Conservation (phyloP, 768 basidiomycete genomes). For the Suillus weaverae region DNA sequence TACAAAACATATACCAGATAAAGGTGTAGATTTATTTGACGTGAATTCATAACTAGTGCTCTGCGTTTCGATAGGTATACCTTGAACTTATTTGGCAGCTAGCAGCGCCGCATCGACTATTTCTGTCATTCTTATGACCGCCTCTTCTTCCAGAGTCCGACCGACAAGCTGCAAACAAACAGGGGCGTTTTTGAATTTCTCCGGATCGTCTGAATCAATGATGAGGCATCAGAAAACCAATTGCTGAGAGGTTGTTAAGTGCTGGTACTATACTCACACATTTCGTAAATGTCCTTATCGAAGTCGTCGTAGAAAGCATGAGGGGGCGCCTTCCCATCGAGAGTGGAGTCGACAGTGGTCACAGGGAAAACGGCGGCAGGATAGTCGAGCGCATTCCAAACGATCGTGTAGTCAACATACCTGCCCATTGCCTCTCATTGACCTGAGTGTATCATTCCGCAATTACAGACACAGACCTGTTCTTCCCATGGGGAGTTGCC, state of each 20-base stretch:
- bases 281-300: constrained; percentile 52
- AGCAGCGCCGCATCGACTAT: constrained; percentile 58
- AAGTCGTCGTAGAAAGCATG: constrained; percentile 47
- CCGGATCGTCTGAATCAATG: constrained; percentile 51
- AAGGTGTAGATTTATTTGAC: neutral
- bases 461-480: constrained; percentile 40
- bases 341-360: constrained; percentile 50
- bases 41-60: neutral
- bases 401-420: constrained; percentile 51
- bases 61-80: neutral
- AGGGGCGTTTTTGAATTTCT: constrained; percentile 55
- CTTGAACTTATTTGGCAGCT: constrained; percentile 5
- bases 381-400: constrained; percentile 71
- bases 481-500: constrained; percentile 64
- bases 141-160: constrained; percentile 74
- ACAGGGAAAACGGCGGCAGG: constrained; percentile 64
- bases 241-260: neutral
- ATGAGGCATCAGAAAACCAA: constrained; percentile 6
- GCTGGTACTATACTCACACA: constrained; percentile 44
- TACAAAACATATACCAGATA: neutral
- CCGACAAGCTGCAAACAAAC: constrained; percentile 67
- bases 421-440: constrained; percentile 29
- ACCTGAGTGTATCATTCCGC: constrained; percentile 6
- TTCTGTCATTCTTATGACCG: constrained; percentile 65
- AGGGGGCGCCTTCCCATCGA: constrained; percentile 49